Base-by-base conservation (phyloP, 1,139 yeast species). In the Pichia cactophila region DNA sequence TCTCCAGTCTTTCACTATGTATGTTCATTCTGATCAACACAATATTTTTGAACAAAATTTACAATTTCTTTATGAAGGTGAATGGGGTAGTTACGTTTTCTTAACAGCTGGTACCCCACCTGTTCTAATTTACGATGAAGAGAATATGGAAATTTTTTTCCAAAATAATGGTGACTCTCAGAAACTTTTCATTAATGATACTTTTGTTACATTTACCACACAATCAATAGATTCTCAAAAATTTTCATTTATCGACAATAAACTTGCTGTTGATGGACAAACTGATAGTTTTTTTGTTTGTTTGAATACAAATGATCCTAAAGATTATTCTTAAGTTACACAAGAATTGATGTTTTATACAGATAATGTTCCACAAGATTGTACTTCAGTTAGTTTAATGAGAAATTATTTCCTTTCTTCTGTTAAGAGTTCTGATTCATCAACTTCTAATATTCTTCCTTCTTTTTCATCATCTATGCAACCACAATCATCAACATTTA, bases 21-120 rank as follows among this genome's bases (percentile, higher is more conserved):
- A 35, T 44, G 63, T 58, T 47, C 44, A 56, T 43, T 66, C 74
- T 14, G 58, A 48, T 42, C 42, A 52, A 41, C 10, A 57, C 9
- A 54, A 48, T 7, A 36, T 65, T 44, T 47, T 63, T 55, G 69
- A 68, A 29, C 49, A 61, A 33, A 35, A 49, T 14, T 33, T 54
- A 17, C 72, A 69, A 43, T 55, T 75, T 43, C 55, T 56, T 42
- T 83, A 77, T 60, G 80, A 75, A 64, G 83, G 83, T 61, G 83
- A 83, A 45, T 83, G 75, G 51, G 64, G 76, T 58, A 69, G 73
- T 66, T 77, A 73, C 61, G 59, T 71, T 45, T 70, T 73, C 61
- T 57, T 75, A 16, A 68, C 50, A 29, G 35, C 48, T 28, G 49
- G 49, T 9, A 28, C 42, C 9, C 20, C 56, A 3, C 20, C 26